These are phyloP conservation scores for Brassica juncea DNA, from an alignment of 345 rosid species.

Conservation along the genomic window DNA sequence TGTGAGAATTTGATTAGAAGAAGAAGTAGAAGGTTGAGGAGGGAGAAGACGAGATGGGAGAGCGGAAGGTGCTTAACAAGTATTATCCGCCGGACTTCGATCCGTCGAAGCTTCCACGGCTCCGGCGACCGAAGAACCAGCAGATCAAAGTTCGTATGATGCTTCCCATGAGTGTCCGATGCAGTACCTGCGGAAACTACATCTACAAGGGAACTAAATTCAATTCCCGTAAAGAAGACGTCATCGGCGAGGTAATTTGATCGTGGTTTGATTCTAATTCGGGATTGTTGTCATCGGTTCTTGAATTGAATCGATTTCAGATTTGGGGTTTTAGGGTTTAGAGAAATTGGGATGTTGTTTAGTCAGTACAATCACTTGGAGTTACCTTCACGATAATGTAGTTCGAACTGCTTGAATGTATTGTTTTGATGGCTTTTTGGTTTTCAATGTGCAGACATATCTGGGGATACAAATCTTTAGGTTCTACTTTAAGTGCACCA, in stretches of 20 bases:
- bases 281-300: not conserved
- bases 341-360: not conserved
- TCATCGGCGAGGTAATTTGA: slow-evolving; percentile 90
- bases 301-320: slow-evolving; percentile 8
- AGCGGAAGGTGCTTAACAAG: slow-evolving; percentile 85
- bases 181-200: slow-evolving; percentile 84
- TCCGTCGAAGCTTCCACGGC: slow-evolving; percentile 78
- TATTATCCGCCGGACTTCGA: slow-evolving; percentile 97
- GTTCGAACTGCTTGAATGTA: not conserved
- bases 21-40: slow-evolving; percentile 13
- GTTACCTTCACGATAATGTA: not conserved
- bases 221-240: slow-evolving; percentile 95
- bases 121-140: slow-evolving; percentile 73
- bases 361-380: not conserved
- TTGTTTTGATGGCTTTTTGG: not conserved
- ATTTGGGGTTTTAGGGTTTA: slow-evolving; percentile 38
- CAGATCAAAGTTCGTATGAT: slow-evolving; percentile 96
- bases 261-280: not conserved
- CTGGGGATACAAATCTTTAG: slow-evolving; percentile 87
- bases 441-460: slow-evolving; percentile 59
- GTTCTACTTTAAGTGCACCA: slow-evolving; percentile 94
- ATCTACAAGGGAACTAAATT: slow-evolving; percentile 93
- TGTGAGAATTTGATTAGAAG: slow-evolving; percentile 3
- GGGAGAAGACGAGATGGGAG: slow-evolving; percentile 67
- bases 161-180: slow-evolving; percentile 98